phyloP scores from a whole-genome alignment of 148 eudicot genomes.

The Dysphania ambrosioides region DNA sequence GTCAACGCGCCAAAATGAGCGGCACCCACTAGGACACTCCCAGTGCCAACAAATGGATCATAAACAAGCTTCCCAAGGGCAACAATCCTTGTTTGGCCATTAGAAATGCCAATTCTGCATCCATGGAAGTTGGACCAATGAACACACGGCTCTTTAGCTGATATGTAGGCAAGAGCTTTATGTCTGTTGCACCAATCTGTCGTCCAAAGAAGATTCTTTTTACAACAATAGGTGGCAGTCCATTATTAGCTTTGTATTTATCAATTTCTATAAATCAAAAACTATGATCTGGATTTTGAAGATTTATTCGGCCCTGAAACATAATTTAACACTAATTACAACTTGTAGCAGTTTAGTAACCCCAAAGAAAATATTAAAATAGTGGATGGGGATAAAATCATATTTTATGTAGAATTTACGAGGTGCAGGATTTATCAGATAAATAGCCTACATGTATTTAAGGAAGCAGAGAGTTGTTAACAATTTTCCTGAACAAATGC shows the following conservation, averaged over 20 bases:
- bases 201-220: constrained; percentile 87
- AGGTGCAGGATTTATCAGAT: neutral
- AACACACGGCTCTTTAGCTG: constrained; percentile 86
- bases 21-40: constrained; percentile 87
- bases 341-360: neutral
- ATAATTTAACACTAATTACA: constrained; percentile 10
- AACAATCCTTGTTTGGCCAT: constrained; percentile 96
- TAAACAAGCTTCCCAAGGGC: constrained; percentile 81
- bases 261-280: constrained; percentile 91
- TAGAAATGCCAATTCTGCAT: constrained; percentile 96
- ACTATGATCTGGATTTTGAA: constrained; percentile 67
- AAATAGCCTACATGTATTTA: neutral
- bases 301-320: constrained; percentile 73
- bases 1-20: constrained; percentile 99
- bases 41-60: constrained; percentile 99
- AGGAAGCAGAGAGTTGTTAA: neutral
- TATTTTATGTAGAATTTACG: neutral
- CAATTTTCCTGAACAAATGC: neutral
- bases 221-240: constrained; percentile 79
- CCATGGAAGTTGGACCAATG: constrained; percentile 99
- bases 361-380: neutral
- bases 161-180: constrained; percentile 87
- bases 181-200: constrained; percentile 80
- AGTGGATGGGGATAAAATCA: neutral
- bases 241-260: constrained; percentile 69